Evolutionary conservation across 176 grass and related monocot genomes (phyloP).

Genomic region (Alloteropsis semialata): DNA sequence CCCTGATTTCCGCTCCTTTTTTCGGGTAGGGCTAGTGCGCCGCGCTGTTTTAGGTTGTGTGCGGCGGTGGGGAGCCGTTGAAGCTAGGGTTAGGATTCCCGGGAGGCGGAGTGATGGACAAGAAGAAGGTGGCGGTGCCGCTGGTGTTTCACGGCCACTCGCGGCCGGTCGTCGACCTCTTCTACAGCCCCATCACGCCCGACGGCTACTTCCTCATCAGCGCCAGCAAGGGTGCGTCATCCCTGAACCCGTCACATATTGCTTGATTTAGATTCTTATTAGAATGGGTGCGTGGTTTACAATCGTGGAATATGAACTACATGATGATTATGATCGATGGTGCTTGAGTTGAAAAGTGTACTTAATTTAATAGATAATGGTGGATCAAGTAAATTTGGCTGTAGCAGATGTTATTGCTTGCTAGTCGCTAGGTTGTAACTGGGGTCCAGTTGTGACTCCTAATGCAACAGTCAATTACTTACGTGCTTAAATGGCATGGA

Average conservation of each 20-base stretch:
- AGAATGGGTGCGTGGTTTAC: neutral
- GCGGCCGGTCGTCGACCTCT: slow-evolving; percentile 94
- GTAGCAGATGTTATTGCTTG: too few relatives aligned
- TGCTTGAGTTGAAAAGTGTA: neutral
- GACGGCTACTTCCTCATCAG: slow-evolving; percentile 99
- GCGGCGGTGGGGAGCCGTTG: neutral
- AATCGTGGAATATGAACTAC: neutral
- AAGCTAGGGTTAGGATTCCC: slow-evolving; percentile 17
- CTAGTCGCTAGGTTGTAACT: too few relatives aligned
- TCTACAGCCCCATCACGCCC: slow-evolving; percentile 66
- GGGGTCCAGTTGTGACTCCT: too few relatives aligned
- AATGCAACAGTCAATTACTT: neutral
- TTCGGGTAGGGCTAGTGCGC: neutral
- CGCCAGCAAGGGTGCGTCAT: slow-evolving; percentile 75
- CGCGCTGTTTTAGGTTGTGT: neutral
- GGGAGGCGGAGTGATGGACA: slow-evolving; percentile 58
- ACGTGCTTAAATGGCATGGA: neutral
- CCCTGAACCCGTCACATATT: neutral
- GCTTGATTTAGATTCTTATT: neutral
- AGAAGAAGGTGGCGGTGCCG: slow-evolving; percentile 87
- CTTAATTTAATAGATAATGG: neutral
- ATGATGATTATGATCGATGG: neutral
- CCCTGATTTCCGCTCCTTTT: neutral
- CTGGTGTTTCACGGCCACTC: slow-evolving; percentile 96
- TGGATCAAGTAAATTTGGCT: too few relatives aligned